Evolutionary conservation across 768 basidiomycete genomes (phyloP).

Genomic region (Favolaschia claudopus): DNA sequence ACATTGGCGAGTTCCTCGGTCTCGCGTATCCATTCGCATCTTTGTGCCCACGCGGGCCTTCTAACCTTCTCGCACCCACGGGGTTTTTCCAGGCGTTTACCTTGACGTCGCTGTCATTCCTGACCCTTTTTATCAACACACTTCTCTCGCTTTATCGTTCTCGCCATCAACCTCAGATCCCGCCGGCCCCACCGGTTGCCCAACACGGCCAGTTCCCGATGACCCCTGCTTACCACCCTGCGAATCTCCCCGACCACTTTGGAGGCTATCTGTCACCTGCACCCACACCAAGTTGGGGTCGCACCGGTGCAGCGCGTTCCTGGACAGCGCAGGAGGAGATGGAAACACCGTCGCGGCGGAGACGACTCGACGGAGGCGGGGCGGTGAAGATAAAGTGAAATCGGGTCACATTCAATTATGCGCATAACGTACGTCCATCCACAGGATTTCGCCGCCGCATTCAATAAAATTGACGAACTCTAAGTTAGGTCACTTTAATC

Average conservation of each 20-base stretch:
- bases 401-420: too few relatives aligned
- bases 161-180: slow-evolving; percentile 55
- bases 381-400: slow-evolving; percentile 61
- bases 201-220: slow-evolving; percentile 33
- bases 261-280: slow-evolving; percentile 59
- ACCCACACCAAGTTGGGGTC: slow-evolving; percentile 55
- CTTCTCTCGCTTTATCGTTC: slow-evolving; percentile 80
- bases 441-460: too few relatives aligned
- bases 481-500: too few relatives aligned
- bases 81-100: slow-evolving; percentile 64
- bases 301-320: slow-evolving; percentile 38
- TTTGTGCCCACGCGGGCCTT: slow-evolving; percentile 14
- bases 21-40: not conserved
- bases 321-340: slow-evolving; percentile 46
- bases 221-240: slow-evolving; percentile 39
- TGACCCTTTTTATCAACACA: slow-evolving; percentile 85
- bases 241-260: slow-evolving; percentile 55
- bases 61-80: slow-evolving; percentile 19
- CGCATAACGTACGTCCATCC: too few relatives aligned
- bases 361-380: slow-evolving; percentile 63
- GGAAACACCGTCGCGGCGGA: slow-evolving; percentile 56
- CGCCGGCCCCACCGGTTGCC: slow-evolving; percentile 10
- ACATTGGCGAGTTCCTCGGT: slow-evolving; percentile 70
- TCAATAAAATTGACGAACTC: too few relatives aligned
- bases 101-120: slow-evolving; percentile 75